Conservation (phyloP, 805 yeast species). For the Ogataea ramenticola region DNA sequence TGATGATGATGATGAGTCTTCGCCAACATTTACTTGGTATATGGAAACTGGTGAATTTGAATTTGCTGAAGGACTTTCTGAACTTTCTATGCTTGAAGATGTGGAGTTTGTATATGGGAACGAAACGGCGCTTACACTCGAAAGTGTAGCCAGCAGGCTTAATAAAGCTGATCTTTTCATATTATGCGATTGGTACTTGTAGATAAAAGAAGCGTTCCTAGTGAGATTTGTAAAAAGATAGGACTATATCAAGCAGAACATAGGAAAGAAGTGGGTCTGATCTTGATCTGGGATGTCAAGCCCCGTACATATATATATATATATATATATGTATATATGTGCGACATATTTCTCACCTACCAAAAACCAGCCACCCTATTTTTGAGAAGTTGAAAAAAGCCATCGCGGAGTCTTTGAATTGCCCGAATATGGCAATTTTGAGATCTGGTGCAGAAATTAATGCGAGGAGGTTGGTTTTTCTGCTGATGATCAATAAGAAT, state of each 20-base stretch:
- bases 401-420: neutral
- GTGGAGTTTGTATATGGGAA: neutral
- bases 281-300: too few species aligned
- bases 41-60: neutral
- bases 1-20: neutral
- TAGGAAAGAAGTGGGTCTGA: too few species aligned
- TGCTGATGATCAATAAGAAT: neutral
- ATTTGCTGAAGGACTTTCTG: too few species aligned
- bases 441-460: neutral
- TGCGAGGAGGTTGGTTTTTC: neutral
- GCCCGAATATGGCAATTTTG: neutral
- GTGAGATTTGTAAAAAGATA: too few species aligned
- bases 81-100: too few species aligned
- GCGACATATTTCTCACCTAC: neutral
- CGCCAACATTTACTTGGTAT: too few species aligned
- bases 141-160: neutral
- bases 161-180: neutral
- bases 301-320: too few species aligned
- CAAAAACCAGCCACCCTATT: neutral
- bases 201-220: too few species aligned
- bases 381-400: neutral
- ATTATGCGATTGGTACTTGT: neutral
- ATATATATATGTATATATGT: neutral
- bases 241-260: too few species aligned
- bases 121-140: neutral